Evolutionary conservation across 257 asterid genomes (phyloP), one percentile per base, ranked within the genome.

Genomic region (Linaria vulgaris): DNA sequence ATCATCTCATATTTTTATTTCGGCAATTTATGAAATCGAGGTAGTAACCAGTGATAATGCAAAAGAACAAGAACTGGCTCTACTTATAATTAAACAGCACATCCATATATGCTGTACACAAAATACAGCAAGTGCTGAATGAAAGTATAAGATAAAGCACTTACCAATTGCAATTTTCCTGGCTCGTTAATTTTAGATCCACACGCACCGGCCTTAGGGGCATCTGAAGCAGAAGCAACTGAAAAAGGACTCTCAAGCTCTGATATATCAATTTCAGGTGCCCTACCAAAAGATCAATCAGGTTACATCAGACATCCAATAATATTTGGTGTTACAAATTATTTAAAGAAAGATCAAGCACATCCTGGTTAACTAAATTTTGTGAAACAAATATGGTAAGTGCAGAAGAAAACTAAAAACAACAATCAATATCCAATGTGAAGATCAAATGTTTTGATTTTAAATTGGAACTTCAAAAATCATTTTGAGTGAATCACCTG

Each of bases 241-340:
- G 98, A 92, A 85, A 92, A 92, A 69, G 86, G 89, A 85, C 89
- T 92, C 82, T 88, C 96, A 71, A 92, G 97, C 89, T 92, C 98
- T 61, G 86, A 73, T 67, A 92, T 86, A 76, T 91, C 98, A 74
- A 91, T 91, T 80, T 86, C 97, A 74, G 98, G 98, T 52, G 96
- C 90, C 87, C 98, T 91, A 60, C 41, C 50, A 71, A 61, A 55
- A 58, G 58, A 67, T 61, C 30, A 60, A 66, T 50, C 59, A 59
- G 44, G 41, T 50, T 64, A 50, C 53, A 70, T 77, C 71, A 84
- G 79, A 76, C 52, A 63, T 52, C 57, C 69, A 54, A 41, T n/a
- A 17, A 59, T 38, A 39, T 37, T 45, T 48, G 50, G 48, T 49
- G 55, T 52, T 47, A 9, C 16, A 47, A 24, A 68, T 37, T 25